A percentile compares a stretch with the other conserved stretches of the same genome.
phyloP scores from a whole-genome alignment of 305 asterid genomes.

The Fraxinus xanthoxyloides region DNA sequence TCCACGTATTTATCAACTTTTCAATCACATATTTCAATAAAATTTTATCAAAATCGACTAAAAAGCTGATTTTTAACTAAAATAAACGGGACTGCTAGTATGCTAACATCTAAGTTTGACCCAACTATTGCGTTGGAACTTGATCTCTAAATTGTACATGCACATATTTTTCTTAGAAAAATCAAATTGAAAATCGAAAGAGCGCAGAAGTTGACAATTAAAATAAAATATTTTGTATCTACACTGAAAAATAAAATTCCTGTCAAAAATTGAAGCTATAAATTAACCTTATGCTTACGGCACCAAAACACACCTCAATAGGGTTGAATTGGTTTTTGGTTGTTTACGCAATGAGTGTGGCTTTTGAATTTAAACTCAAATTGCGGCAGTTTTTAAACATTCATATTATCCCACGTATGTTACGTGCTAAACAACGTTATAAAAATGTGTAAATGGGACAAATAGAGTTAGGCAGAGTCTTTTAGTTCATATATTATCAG shows the following conservation, averaged over 20 bases:
- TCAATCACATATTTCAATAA: too few relatives aligned
- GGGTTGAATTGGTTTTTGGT: not conserved
- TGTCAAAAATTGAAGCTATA: not conserved
- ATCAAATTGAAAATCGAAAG: not conserved
- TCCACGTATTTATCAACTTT: not conserved
- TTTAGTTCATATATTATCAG: not conserved
- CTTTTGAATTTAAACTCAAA: not conserved
- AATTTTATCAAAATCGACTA: too few relatives aligned
- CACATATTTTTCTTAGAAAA: not conserved
- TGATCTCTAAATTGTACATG: not conserved
- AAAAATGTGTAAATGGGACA: not conserved
- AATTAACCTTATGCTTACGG: not conserved
- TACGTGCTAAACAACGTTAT: not conserved
- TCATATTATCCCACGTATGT: not conserved
- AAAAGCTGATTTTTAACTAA: too few relatives aligned
- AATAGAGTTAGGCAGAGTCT: conserved; percentile 3
- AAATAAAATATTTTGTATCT: not conserved
- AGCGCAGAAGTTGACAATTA: not conserved
- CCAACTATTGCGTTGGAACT: not conserved
- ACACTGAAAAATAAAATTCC: not conserved
- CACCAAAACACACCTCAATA: not conserved
- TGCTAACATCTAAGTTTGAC: not conserved
- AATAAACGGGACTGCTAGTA: not conserved
- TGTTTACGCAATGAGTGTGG: not conserved
- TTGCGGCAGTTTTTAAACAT: not conserved